Percentiles rank a stretch among this genome's conserved stretches.
phyloP scores from a whole-genome alignment of 2,329 filamentous ascomycete genomes.

The Grosmannia huntii region DNA sequence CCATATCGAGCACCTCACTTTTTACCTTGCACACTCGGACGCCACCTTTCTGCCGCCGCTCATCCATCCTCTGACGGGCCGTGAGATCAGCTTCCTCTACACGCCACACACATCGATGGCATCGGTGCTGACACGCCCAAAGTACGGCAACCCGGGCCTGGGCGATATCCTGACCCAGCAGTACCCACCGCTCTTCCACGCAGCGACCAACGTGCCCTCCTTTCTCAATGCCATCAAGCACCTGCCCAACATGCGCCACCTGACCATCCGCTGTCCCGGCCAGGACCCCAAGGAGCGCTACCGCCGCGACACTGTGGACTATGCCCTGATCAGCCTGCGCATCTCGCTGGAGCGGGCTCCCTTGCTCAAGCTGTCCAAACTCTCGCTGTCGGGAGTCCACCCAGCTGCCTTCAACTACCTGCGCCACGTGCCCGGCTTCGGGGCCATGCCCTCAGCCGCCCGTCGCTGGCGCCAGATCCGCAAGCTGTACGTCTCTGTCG shows the following conservation, averaged over 20 bases:
- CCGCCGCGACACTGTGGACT: conserved; percentile 69
- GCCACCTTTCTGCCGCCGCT: conserved; percentile 77
- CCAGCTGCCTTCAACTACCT: conserved; percentile 66
- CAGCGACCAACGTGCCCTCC: conserved; percentile 73
- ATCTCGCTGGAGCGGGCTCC: conserved; percentile 68
- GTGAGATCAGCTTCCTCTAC: conserved; percentile 71
- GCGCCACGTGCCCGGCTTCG: conserved; percentile 60
- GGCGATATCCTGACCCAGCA: conserved; percentile 74
- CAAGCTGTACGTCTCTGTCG: conserved; percentile 59
- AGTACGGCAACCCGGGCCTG: conserved; percentile 68
- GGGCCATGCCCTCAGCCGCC: conserved; percentile 57
- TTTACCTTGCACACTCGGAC: conserved; percentile 62
- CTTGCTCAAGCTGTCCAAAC: conserved; percentile 49
- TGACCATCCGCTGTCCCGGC: conserved; percentile 65
- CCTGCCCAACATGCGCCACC: conserved; percentile 56
- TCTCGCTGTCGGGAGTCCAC: conserved; percentile 64
- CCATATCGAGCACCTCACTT: conserved; percentile 66
- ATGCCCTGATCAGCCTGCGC: conserved; percentile 74
- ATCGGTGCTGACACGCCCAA: conserved; percentile 50
- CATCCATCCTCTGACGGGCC: conserved; percentile 62
- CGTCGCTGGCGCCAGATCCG: conserved; percentile 68
- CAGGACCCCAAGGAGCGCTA: conserved; percentile 58
- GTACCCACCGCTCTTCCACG: conserved; percentile 81
- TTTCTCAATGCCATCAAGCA: conserved; percentile 65
- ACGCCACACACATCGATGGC: conserved; percentile 59